Base-by-base conservation (phyloP, 108 stramenopile genomes). In the Stephanodiscus triporus region DNA sequence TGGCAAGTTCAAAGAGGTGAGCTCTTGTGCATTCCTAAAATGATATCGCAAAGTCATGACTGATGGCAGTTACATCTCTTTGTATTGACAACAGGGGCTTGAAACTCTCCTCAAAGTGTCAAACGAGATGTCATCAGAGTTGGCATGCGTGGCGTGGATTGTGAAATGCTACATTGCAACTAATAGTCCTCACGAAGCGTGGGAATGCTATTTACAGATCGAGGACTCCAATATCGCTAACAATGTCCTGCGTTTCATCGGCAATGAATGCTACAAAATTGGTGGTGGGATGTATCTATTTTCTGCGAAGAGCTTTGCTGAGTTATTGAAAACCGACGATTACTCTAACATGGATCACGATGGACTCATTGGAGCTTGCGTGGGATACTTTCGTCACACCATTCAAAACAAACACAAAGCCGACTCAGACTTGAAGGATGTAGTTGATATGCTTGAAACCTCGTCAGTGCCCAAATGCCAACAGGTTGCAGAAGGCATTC, bases 121-220 rank as follows among this genome's bases (percentile, higher is more conserved):
- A 59, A 83, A 85, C 40, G 90, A 92, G 43, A 61, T 63, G 13
- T 84, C 88, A 71, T 57, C 62, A 45, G 91, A 92, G n/a, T 84
- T 88, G 68, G 73, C 60, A 48, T 93, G 87, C 78, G 82, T 89
- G 75, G 48, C 75, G 22, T 94, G 93, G 93, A 77, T 94, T 8
- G 87, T 89, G 16, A 84, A 92, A 49, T 93, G 92, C 68, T 93
- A 87, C 69, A 84, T 95, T 26, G 88, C 86, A 82, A 92, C 88
- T 76, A 87, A 83, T 43, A 86, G 78, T 37, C 85, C 92, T n/a
- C 80, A 87, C 43, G 76, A 74, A 42, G 92, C 95, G 2, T 95
- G 95, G 95, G 95, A 91, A 58, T 78, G 88, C 32, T 94, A 94
- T 66, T 67, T 95, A 22, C 86, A 92, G 59, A 89, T 85, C 75